Conservation (phyloP, 345 rosid genomes). For the Eucalyptus caleyi region DNA sequence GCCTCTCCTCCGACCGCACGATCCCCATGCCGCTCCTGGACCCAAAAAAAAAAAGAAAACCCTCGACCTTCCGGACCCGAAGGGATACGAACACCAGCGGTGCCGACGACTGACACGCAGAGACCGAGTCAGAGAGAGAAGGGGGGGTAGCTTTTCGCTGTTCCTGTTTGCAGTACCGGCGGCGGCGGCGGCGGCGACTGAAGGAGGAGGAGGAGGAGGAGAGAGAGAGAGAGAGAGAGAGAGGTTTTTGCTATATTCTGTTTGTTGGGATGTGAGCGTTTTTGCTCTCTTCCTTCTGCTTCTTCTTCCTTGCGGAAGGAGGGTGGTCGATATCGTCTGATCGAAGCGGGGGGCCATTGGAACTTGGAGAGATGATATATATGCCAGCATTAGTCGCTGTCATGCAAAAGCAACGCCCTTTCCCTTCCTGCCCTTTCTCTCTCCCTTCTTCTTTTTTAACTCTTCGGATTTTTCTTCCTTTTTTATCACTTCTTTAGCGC, state of each 20-base stretch:
- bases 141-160: not conserved
- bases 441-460: not conserved
- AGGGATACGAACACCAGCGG: not conserved
- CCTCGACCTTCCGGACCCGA: not conserved
- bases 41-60: not conserved
- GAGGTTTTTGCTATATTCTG: not conserved
- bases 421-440: not conserved
- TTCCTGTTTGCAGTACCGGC: not conserved
- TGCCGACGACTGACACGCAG: not conserved
- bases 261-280: not conserved
- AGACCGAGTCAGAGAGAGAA: not conserved
- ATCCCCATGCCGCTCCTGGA: constrained; percentile 23
- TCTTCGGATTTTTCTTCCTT: not conserved
- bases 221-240: not conserved
- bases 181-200: not conserved
- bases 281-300: not conserved
- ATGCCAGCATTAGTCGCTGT: not conserved
- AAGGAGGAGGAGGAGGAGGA: not conserved
- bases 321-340: not conserved
- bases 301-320: not conserved
- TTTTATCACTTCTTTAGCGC: not conserved
- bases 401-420: not conserved
- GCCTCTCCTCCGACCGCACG: constrained; percentile 31
- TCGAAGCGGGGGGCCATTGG: not conserved
- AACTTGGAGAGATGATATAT: not conserved